These are phyloP conservation scores for Diplodia scrobiculata DNA, from an alignment of 2,329 filamentous ascomycete genomes.

Conservation along the genomic window DNA sequence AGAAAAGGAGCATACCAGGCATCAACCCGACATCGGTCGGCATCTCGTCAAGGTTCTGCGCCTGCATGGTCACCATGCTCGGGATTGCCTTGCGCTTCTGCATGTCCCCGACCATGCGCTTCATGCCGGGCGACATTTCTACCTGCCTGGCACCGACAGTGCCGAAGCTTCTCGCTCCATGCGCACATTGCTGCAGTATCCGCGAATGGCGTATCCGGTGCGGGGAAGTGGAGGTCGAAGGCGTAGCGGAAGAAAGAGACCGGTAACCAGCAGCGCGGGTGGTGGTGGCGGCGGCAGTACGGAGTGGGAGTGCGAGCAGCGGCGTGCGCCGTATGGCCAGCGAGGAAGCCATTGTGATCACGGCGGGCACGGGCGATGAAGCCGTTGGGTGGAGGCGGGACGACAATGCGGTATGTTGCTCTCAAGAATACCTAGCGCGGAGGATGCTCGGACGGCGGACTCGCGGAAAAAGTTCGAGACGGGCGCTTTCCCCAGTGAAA, in stretches of 20 bases:
- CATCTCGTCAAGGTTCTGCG: conserved; percentile 6
- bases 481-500: background rate
- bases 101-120: conserved; percentile 20
- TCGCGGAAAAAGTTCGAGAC: conserved; percentile 13
- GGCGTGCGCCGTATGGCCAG: conserved; percentile 11
- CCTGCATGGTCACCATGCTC: background rate
- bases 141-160: background rate
- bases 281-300: background rate
- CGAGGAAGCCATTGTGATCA: conserved; percentile 14
- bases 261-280: background rate
- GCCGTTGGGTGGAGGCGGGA: background rate
- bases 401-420: background rate
- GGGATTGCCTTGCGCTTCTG: conserved; percentile 15
- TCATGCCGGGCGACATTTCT: background rate
- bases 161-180: background rate
- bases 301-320: background rate
- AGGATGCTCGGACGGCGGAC: conserved; percentile 5
- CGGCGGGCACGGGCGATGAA: background rate
- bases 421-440: conserved; percentile 7
- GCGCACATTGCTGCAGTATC: background rate
- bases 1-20: conserved; percentile 30
- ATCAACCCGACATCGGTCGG: conserved; percentile 34
- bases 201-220: background rate
- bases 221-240: background rate
- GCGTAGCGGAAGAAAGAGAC: background rate